A percentile compares a stretch with the other conserved stretches of the same genome.
Evolutionary conservation across 371 early-diverging fungal species (phyloP).

Genomic region (Mucor racemosus): DNA sequence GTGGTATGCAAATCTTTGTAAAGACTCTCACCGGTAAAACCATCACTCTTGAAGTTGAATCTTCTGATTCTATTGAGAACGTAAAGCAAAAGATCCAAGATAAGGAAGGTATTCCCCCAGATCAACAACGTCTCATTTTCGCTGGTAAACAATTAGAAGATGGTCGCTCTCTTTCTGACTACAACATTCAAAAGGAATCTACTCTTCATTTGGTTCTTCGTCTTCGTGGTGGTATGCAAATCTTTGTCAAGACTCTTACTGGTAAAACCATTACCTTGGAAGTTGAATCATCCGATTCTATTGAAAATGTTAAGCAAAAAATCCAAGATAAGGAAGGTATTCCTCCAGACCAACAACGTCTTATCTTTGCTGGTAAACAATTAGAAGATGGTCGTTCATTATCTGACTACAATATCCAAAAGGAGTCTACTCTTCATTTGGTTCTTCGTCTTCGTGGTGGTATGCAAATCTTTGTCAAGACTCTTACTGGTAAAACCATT

Average conservation of each 20-base stretch:
- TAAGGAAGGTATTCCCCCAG: conserved; percentile 91
- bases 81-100: conserved; percentile 99
- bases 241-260: conserved; percentile 83
- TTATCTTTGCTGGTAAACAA: conserved; percentile 99
- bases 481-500: conserved; percentile 83
- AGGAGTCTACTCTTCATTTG: conserved; percentile 96
- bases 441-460: conserved; percentile 95
- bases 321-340: conserved; percentile 97
- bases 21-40: conserved; percentile 99
- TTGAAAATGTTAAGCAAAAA: conserved; percentile 96
- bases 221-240: conserved; percentile 92
- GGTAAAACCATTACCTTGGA: conserved; percentile 92
- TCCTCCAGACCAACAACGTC: conserved; percentile 54
- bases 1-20: conserved; percentile 89
- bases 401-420: conserved; percentile 84
- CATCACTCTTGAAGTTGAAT: conserved; percentile 97
- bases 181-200: conserved; percentile 92
- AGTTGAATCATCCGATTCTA: conserved; percentile 93
- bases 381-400: conserved; percentile 94
- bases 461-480: conserved; percentile 84
- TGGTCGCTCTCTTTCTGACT: conserved; percentile 82
- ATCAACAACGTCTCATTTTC: conserved; percentile 99
- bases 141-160: conserved; percentile 99
- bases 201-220: conserved; percentile 97
- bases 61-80: conserved; percentile 88